These are phyloP conservation scores for Rutstroemia sydowiana DNA, from an alignment of 2,329 filamentous ascomycete species.

Conservation along the genomic window DNA sequence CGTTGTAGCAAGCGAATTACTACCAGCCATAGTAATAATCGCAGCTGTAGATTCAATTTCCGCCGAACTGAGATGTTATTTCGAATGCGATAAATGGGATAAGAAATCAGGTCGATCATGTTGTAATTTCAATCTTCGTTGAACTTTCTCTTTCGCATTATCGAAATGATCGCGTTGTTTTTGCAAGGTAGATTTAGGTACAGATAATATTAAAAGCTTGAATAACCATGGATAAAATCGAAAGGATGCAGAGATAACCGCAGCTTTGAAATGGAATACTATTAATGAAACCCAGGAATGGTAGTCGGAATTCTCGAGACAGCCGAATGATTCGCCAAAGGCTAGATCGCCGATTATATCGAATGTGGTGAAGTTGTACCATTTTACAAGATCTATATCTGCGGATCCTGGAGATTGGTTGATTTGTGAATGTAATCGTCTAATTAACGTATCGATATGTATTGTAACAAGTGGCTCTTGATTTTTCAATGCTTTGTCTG, in stretches of 20 bases:
- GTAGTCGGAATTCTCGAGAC: slow-evolving; percentile 25
- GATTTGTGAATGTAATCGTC: not conserved
- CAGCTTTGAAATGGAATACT: slow-evolving; percentile 19
- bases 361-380: slow-evolving; percentile 32
- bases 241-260: slow-evolving; percentile 14
- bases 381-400: slow-evolving; percentile 25
- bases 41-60: slow-evolving; percentile 10
- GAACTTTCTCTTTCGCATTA: slow-evolving; percentile 17
- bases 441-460: slow-evolving; percentile 9
- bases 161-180: slow-evolving; percentile 15
- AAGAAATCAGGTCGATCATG: slow-evolving; percentile 31
- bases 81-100: slow-evolving; percentile 21
- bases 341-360: slow-evolving; percentile 37
- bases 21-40: slow-evolving; percentile 12
- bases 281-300: slow-evolving; percentile 26
- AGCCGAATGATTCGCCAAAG: slow-evolving; percentile 35
- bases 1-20: slow-evolving; percentile 13
- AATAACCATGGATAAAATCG: slow-evolving; percentile 12
- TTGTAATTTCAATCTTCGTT: slow-evolving; percentile 4
- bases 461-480: slow-evolving; percentile 23
- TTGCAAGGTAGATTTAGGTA: slow-evolving; percentile 9
- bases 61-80: slow-evolving; percentile 9
- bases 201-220: slow-evolving; percentile 6
- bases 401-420: not conserved
- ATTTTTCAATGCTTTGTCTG: slow-evolving; percentile 25